Conservation (phyloP, 768 basidiomycete genomes). For the Suillus paluster region DNA sequence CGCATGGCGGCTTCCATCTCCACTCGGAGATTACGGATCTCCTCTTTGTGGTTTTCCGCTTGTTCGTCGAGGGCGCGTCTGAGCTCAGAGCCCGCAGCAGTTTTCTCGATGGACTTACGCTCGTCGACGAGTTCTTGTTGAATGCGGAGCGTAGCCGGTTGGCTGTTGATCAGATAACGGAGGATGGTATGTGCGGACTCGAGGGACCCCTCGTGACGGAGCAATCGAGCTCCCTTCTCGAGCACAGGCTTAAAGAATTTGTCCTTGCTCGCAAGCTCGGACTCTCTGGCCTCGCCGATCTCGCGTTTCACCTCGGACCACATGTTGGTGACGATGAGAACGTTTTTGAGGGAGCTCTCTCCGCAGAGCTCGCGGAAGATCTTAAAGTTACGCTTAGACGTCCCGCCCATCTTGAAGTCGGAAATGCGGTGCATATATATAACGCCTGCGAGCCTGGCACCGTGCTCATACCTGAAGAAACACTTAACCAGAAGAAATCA, state of each 20-base stretch:
- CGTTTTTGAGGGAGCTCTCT: conserved; percentile 50
- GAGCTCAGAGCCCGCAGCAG: conserved; percentile 57
- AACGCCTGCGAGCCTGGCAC: conserved; percentile 50
- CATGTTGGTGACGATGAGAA: conserved; percentile 58
- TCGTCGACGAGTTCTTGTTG: conserved; percentile 59
- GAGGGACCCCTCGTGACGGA: conserved; percentile 46
- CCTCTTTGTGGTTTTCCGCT: conserved; percentile 48
- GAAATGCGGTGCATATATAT: conserved; percentile 60
- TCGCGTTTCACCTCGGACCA: conserved; percentile 48
- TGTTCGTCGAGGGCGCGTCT: conserved; percentile 52
- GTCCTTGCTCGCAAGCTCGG: conserved; percentile 43
- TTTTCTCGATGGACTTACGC: conserved; percentile 51
- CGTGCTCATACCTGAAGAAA: conserved; percentile 34
- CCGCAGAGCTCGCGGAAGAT: conserved; percentile 60
- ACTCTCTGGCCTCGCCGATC: conserved; percentile 47
- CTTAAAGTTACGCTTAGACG: conserved; percentile 51
- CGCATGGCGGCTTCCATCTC: conserved; percentile 52
- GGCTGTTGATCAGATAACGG: conserved; percentile 43
- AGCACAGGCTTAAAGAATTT: conserved; percentile 57
- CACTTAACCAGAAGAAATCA: not conserved
- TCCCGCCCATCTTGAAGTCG: conserved; percentile 53
- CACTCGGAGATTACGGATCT: conserved; percentile 49
- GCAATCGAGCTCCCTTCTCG: conserved; percentile 50
- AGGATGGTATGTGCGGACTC: conserved; percentile 49
- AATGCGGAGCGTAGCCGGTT: conserved; percentile 51